Conservation (phyloP, 306 rosid species). For the Dalbergia oliveri region DNA sequence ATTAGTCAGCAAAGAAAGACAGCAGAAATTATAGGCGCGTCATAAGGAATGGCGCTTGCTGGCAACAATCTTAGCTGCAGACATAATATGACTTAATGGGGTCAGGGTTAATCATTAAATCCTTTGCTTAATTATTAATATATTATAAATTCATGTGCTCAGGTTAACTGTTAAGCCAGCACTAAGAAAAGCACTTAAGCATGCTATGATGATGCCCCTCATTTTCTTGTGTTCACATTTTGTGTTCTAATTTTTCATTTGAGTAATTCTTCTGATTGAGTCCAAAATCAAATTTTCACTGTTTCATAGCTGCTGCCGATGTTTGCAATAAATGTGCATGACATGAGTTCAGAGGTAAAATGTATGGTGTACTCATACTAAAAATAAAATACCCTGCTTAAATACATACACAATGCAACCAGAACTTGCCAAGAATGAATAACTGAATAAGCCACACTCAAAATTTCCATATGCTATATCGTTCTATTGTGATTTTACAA, state of each 20-base stretch:
- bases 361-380: background rate
- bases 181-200: background rate
- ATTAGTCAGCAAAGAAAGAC: background rate
- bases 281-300: too few species aligned
- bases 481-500: background rate
- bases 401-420: background rate
- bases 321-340: background rate
- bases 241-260: background rate
- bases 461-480: background rate
- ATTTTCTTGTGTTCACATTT: background rate
- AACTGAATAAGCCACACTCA: background rate
- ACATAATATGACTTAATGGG: conserved; percentile 8
- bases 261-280: too few species aligned
- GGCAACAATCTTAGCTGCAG: background rate
- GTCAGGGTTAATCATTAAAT: conserved; percentile 5
- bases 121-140: background rate
- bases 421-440: background rate
- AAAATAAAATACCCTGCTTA: background rate
- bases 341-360: background rate
- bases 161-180: background rate
- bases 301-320: too few species aligned
- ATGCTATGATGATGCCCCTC: background rate
- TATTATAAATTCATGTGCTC: background rate
- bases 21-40: conserved; percentile 17
- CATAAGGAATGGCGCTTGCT: background rate